Evolutionary conservation across 2,329 filamentous ascomycete species (phyloP), one percentile per base, ranked within the genome.

Genomic region (Microsporum canis): DNA sequence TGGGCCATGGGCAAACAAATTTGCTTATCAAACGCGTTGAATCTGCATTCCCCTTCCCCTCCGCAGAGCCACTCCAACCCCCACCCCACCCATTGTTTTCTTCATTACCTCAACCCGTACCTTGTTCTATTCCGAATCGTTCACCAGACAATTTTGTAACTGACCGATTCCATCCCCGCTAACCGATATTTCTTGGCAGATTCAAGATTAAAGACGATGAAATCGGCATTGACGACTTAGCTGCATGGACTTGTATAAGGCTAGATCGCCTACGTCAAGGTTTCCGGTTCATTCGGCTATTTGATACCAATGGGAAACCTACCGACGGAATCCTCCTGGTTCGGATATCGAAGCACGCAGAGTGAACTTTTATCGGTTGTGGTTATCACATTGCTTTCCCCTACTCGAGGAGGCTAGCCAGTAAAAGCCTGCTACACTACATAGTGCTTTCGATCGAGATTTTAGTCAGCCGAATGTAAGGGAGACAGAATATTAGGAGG

Each of bases 191-290:
- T 31, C 38, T 41, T 33, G 60, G 55, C 63, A 86, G 84, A 66
- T 89, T 97, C 78, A 90, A 95, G 68, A 80, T 97, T 66, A 88
- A 91, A 73, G 89, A 97, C 71, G 88, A 95, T 66, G 88, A 92
- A 72, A 83, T 91, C 66, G 85, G 86, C 3, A 81, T 82, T 64
- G 91, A 97, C 69, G 82, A 87, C 62, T 74, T 96, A 61, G 87
- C 90, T 8, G 90, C 88, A 2, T 97, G 94, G 94, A 85, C 88
- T 1, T 96, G 91, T 69, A 86, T 95, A 67, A 82, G 91, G 43
- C 82, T 97, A 27, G 91, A 96, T 74, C 82, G 91, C 5, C 73
- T 96, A 62, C 84, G 84, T 63, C 77, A 82, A 38, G 92, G 94
- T 0, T 88, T 88, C 66, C 80, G 91, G 8, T 84, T 96, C 66